Base-by-base conservation (phyloP, 2,329 filamentous ascomycete genomes). In the Neocatenulostroma microsporum region DNA sequence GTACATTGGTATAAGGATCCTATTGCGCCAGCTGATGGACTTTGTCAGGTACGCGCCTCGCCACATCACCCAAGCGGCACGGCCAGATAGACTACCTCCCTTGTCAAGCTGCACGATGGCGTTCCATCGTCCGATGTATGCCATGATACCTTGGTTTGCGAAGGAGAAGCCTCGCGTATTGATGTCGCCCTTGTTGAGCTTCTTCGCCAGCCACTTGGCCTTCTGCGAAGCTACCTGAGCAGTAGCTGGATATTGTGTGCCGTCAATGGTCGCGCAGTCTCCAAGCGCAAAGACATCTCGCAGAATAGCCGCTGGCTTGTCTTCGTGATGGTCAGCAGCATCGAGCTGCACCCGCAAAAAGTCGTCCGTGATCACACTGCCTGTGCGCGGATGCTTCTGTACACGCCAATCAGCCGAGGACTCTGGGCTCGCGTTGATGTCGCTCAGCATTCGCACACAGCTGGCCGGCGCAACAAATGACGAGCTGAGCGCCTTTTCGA, bases 181-280 rank as follows among this genome's bases (percentile, higher is more conserved):
- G 21, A 62, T 40, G 30, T 69, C 66, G 15, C 29, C 66, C 23
- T 66, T 68, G 62, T 84, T 85, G 33, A 85, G 62, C 19, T 64
- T 63, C 58, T 74, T 76, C 6, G 74, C 79, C 1, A 86, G 68
- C 66, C 81, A 80, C 5, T 66, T 64, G 0, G 80, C 81, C 58
- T 85, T 78, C 51, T 85, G 82, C 29, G 73, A 76, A 1, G 82
- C 82, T 0, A 85, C 82, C 54, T 85, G 82, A 0, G 82, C 82
- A 3, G 82, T 86, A 3, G 80, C 80, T 3, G 82, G 80, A 12
- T 71, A 58, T 1, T 51, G 54, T 3, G 68, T 62, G 13, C 62
- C 68, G 37, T 74, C 65, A 24, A 82, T 64, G 6, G 75, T 69
- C 2, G 78, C 72, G 55, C 81, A 84, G 63, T 86, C 82, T 26